phyloP scores from a whole-genome alignment of 2,329 filamentous ascomycete species.

The Xylaria digitata region DNA sequence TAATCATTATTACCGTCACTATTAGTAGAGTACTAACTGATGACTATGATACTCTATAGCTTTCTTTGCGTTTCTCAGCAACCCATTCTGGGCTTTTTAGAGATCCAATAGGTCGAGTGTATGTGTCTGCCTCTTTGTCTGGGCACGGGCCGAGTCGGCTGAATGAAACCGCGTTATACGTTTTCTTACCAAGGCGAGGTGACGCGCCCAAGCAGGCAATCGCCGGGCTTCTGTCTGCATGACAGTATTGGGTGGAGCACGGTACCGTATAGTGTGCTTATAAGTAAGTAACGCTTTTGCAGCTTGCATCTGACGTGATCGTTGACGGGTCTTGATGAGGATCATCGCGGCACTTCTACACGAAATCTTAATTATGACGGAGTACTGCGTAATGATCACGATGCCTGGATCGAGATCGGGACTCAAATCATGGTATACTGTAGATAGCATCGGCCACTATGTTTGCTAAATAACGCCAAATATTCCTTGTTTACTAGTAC shows the following conservation, averaged over 20 bases:
- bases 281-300: constrained; percentile 7
- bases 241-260: constrained; percentile 15
- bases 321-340: constrained; percentile 20
- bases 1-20: background rate
- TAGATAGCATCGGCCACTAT: background rate
- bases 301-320: constrained; percentile 34
- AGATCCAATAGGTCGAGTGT: constrained; percentile 1
- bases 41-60: background rate
- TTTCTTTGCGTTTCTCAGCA: background rate
- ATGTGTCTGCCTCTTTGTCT: background rate
- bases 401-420: constrained; percentile 5
- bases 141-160: background rate
- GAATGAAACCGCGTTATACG: constrained; percentile 10
- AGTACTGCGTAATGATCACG: constrained; percentile 9
- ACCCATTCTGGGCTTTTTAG: background rate
- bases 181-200: constrained; percentile 9
- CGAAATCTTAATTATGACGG: constrained; percentile 4
- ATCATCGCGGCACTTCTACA: constrained; percentile 31
- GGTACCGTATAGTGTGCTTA: background rate
- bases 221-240: constrained; percentile 19
- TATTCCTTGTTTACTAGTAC: constrained; percentile 1
- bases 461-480: constrained; percentile 13
- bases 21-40: background rate
- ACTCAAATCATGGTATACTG: background rate
- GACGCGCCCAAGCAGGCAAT: constrained; percentile 15